Percentiles rank a stretch among this genome's conserved stretches.
These are phyloP conservation scores for Colletotrichum abscissum DNA, from an alignment of 2,329 filamentous ascomycete genomes.

Conservation along the genomic window DNA sequence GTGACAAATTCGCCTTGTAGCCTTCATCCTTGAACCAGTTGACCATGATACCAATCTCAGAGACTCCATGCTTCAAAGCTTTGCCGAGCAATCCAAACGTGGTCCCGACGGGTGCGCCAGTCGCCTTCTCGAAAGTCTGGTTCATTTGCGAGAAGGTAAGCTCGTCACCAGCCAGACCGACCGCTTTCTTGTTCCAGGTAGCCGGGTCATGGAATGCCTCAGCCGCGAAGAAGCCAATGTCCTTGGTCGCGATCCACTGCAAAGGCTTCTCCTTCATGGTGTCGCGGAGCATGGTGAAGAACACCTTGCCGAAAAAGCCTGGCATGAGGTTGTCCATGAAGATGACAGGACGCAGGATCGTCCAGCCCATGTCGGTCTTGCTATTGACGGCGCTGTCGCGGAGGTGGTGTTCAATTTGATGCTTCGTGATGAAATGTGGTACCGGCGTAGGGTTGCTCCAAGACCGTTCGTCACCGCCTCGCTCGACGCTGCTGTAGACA, in stretches of 20 bases:
- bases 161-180: slow-evolving; percentile 58
- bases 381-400: slow-evolving; percentile 51
- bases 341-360: slow-evolving; percentile 69
- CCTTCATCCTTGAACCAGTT: slow-evolving; percentile 17
- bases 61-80: neutral
- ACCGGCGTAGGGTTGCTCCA: slow-evolving; percentile 63
- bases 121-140: neutral
- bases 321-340: slow-evolving; percentile 68
- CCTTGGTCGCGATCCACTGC: slow-evolving; percentile 53
- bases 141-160: slow-evolving; percentile 44
- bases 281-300: slow-evolving; percentile 43
- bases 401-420: slow-evolving; percentile 71
- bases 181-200: slow-evolving; percentile 41
- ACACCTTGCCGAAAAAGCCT: slow-evolving; percentile 46
- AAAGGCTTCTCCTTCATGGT: slow-evolving; percentile 44
- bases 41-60: slow-evolving; percentile 5
- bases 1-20: slow-evolving; percentile 9
- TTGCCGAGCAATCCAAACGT: slow-evolving; percentile 9
- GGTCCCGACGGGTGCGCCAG: neutral
- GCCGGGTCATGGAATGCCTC: slow-evolving; percentile 53
- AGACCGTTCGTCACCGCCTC: slow-evolving; percentile 59
- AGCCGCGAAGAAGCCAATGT: slow-evolving; percentile 59
- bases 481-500: slow-evolving; percentile 72
- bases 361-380: slow-evolving; percentile 64
- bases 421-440: slow-evolving; percentile 72